Evolutionary conservation across 108 stramenopile species (phyloP).

Genomic region (Thalassiosira profunda): DNA sequence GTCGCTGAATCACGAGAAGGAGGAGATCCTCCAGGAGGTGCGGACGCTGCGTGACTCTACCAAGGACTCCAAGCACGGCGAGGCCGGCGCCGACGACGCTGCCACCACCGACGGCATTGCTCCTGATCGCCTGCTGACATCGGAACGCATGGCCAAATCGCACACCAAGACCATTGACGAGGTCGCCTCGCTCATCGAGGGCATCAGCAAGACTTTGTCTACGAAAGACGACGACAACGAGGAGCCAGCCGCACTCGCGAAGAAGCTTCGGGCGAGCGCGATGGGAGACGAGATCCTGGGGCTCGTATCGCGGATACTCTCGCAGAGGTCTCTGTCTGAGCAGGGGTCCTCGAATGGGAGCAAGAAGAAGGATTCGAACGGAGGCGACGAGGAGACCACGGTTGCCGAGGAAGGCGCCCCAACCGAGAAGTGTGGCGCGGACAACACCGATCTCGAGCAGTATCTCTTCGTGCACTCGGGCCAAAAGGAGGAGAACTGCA

Average conservation of each 20-base stretch:
- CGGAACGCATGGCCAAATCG: constrained; percentile 17
- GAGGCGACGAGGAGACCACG: background rate
- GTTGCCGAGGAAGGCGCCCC: background rate
- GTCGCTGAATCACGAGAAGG: constrained; percentile 25
- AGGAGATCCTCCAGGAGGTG: constrained; percentile 30
- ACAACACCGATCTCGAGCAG: background rate
- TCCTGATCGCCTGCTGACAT: constrained; percentile 4
- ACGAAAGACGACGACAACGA: background rate
- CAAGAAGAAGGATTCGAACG: too few species aligned
- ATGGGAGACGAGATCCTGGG: constrained; percentile 20
- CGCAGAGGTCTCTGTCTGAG: background rate
- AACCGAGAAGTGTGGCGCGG: too few species aligned
- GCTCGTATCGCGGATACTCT: constrained; percentile 22
- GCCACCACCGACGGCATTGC: background rate
- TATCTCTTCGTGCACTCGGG: too few species aligned
- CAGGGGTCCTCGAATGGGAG: too few species aligned
- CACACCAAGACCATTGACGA: constrained; percentile 4
- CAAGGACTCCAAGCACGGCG: background rate
- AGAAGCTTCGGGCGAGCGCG: too few species aligned
- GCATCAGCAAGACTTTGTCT: background rate
- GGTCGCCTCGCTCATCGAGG: background rate
- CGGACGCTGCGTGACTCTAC: background rate
- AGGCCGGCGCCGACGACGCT: background rate
- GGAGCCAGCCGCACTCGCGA: too few species aligned
- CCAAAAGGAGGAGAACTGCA: background rate